Percentiles rank a stretch among this genome's conserved stretches.
Conservation (phyloP, 148 eudicot genomes). For the Silene uniflora region DNA sequence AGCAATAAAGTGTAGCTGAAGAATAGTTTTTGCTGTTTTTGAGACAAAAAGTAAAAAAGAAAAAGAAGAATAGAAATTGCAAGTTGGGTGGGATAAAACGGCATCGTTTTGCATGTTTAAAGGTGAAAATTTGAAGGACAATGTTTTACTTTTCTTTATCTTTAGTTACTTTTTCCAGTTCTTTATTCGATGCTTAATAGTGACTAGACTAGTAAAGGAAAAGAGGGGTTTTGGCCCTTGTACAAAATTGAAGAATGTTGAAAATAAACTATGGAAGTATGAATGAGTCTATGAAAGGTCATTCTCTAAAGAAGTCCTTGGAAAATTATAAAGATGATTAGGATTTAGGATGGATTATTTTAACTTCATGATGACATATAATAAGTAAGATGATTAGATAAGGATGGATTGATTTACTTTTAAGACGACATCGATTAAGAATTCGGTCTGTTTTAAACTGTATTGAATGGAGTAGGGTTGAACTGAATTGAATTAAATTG, state of each 20-base stretch:
- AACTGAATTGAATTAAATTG: no score
- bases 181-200: slow-evolving; percentile 10
- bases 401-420: no score
- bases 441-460: no score
- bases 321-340: no score
- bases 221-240: slow-evolving; percentile 23
- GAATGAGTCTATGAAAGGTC: not conserved
- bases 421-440: no score
- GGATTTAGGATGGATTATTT: no score
- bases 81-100: slow-evolving; percentile 4
- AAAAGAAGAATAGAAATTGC: not conserved
- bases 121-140: slow-evolving; percentile 1
- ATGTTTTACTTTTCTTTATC: slow-evolving; percentile 12
- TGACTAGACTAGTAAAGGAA: slow-evolving; percentile 12
- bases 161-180: not conserved
- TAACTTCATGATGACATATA: no score
- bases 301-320: not conserved
- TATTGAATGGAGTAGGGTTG: no score
- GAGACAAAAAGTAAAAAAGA: slow-evolving; percentile 13
- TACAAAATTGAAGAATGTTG: not conserved
- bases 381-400: no score
- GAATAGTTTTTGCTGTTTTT: slow-evolving; percentile 23
- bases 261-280: not conserved
- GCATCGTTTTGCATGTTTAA: slow-evolving; percentile 12
- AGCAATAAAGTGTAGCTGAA: slow-evolving; percentile 15